A percentile compares a stretch with the other conserved stretches of the same genome.
Evolutionary conservation across 169 alveolate species (phyloP).

Genomic region (Plasmodium billcollinsi): DNA sequence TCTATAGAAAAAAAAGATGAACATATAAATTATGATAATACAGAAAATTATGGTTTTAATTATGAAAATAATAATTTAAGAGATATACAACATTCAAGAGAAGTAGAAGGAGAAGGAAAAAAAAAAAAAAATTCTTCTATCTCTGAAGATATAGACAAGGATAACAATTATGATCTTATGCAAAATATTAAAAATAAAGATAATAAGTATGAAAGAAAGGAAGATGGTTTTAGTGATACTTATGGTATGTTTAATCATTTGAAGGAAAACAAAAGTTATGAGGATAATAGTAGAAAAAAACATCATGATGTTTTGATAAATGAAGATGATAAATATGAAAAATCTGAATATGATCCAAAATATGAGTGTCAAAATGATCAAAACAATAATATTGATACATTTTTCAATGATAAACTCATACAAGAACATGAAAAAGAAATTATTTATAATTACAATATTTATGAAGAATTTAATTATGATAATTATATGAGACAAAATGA

Average conservation of each 20-base stretch:
- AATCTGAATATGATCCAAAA: neutral
- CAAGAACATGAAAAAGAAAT: neutral
- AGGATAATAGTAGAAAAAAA: neutral
- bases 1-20: neutral
- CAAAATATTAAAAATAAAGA: neutral
- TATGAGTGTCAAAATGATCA: neutral
- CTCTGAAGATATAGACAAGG: too few species aligned
- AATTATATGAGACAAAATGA: constrained; percentile 24
- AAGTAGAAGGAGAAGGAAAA: neutral
- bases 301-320: neutral
- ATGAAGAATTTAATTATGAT: constrained; percentile 58
- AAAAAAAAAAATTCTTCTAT: neutral
- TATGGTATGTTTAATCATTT: neutral
- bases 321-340: neutral
- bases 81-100: neutral
- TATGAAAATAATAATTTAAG: neutral
- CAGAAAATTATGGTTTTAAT: neutral
- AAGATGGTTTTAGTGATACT: neutral
- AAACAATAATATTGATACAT: neutral
- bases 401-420: neutral
- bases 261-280: neutral
- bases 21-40: neutral
- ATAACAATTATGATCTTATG: neutral
- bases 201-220: neutral
- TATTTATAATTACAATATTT: neutral